phyloP scores from a whole-genome alignment of 805 yeast species.

The Starmerella scarabaei region DNA sequence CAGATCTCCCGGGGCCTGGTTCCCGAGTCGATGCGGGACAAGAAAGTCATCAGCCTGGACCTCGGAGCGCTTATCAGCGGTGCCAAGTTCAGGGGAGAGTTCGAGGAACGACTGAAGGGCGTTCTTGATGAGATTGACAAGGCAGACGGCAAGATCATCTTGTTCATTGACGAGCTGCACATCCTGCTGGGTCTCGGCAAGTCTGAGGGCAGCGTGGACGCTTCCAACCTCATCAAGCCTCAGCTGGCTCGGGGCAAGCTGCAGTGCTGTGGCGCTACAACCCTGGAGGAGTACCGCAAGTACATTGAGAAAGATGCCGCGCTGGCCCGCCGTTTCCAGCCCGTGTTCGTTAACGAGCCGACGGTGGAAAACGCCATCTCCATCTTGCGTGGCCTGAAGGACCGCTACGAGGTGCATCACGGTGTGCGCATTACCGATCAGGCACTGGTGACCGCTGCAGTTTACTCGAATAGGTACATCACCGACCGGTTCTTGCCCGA shows the following conservation, averaged over 20 bases:
- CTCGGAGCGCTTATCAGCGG: conserved; percentile 85
- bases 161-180: conserved; percentile 95
- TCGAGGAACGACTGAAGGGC: conserved; percentile 94
- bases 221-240: conserved; percentile 84
- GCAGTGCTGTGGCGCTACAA: conserved; percentile 94
- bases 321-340: conserved; percentile 82
- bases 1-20: conserved; percentile 83
- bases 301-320: conserved; percentile 96
- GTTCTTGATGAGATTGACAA: conserved; percentile 88
- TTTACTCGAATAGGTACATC: conserved; percentile 76
- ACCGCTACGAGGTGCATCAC: conserved; percentile 90
- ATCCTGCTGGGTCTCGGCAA: conserved; percentile 99
- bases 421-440: conserved; percentile 91
- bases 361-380: conserved; percentile 82
- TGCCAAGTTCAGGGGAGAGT: conserved; percentile 91
- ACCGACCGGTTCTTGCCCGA: conserved; percentile 89
- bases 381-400: conserved; percentile 84
- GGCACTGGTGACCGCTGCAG: conserved; percentile 88
- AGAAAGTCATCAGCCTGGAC: conserved; percentile 71
- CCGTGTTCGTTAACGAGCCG: conserved; percentile 78
- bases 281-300: conserved; percentile 81
- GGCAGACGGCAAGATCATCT: conserved; percentile 68
- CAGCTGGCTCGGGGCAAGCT: conserved; percentile 84
- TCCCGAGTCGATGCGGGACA: conserved; percentile 84
- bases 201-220: conserved; percentile 92